phyloP scores from a whole-genome alignment of 2,329 filamentous ascomycete species.

The Trichoderma semiorbis region DNA sequence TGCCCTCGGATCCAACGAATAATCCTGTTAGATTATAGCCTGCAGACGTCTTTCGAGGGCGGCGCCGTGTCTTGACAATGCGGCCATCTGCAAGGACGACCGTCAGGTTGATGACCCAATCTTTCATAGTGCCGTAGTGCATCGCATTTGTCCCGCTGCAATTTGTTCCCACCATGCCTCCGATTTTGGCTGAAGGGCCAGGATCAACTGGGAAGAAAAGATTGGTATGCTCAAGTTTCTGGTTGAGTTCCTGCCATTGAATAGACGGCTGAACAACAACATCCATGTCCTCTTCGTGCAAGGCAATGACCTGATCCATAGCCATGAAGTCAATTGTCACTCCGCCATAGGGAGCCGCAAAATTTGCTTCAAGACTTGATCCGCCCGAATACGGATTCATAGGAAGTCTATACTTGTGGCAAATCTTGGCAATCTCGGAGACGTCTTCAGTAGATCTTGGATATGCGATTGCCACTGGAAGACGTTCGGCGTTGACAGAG shows the following conservation, averaged over 20 bases:
- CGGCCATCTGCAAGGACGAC: neutral
- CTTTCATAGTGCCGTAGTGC: neutral
- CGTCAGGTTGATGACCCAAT: neutral
- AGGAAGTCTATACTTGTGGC: neutral
- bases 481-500: neutral
- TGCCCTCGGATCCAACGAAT: neutral
- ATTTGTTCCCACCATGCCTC: neutral
- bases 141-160: neutral
- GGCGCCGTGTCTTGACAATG: neutral
- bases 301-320: neutral
- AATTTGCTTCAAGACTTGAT: neutral
- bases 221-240: neutral
- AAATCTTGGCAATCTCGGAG: neutral
- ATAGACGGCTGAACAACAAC: neutral
- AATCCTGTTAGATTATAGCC: neutral
- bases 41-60: neutral
- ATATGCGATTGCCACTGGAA: neutral
- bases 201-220: neutral
- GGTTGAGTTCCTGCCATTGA: neutral
- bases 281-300: neutral
- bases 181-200: neutral
- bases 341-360: neutral
- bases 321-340: neutral
- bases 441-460: neutral
- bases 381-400: neutral